A percentile compares a stretch with the other conserved stretches of the same genome.
Evolutionary conservation across 345 rosid species (phyloP).

Genomic region (Moricandia arvensis): DNA sequence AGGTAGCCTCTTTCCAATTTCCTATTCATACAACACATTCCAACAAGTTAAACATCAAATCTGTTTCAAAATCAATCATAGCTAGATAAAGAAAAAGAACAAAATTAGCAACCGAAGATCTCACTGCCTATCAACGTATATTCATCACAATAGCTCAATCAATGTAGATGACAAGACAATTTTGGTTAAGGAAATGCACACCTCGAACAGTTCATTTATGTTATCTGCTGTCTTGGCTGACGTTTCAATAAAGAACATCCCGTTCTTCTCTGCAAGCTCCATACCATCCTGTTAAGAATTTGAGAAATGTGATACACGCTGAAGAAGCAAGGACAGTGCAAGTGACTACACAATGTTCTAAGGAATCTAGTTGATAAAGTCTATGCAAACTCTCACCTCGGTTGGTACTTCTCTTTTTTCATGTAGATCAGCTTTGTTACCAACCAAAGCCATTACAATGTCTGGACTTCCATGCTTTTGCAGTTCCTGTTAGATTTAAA

Average conservation of each 20-base stretch:
- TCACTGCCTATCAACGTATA: slow-evolving; percentile 1
- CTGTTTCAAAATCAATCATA: background rate
- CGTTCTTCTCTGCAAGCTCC: slow-evolving; percentile 92
- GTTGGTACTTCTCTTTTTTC: slow-evolving; percentile 75
- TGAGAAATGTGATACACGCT: slow-evolving; percentile 6
- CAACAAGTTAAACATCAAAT: slow-evolving; percentile 10
- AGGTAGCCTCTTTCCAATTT: slow-evolving; percentile 90
- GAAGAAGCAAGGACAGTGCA: slow-evolving; percentile 9
- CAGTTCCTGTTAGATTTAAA: slow-evolving; percentile 60
- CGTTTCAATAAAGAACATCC: slow-evolving; percentile 97
- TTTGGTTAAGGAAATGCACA: slow-evolving; percentile 19
- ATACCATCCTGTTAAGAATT: slow-evolving; percentile 65
- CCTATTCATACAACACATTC: slow-evolving; percentile 49
- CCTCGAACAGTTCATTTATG: slow-evolving; percentile 92
- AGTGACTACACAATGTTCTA: background rate
- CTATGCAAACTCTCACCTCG: slow-evolving; percentile 53
- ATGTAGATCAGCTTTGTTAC: slow-evolving; percentile 95
- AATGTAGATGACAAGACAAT: background rate
- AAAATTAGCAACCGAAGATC: background rate
- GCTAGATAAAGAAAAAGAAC: too few relatives aligned
- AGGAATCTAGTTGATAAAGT: background rate
- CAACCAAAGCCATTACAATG: slow-evolving; percentile 94
- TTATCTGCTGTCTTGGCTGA: slow-evolving; percentile 98
- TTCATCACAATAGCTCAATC: background rate
- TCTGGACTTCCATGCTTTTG: slow-evolving; percentile 97